Evolutionary conservation across 192 early-diverging fungal genomes (phyloP), one percentile per base, ranked within the genome.

Genomic region (Podila horticola): DNA sequence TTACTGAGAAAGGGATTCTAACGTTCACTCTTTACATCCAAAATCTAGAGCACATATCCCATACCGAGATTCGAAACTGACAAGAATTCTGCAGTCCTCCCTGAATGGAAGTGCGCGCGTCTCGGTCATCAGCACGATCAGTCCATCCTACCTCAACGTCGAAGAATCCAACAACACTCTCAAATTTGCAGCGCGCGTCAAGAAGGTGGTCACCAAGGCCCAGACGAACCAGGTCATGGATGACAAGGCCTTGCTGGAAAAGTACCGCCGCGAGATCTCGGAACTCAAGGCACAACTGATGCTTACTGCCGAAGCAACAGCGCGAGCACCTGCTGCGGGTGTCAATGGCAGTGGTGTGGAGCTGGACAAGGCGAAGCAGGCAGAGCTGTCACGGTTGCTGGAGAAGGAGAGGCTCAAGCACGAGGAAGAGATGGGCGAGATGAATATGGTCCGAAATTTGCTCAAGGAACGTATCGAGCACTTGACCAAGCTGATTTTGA

Each of bases 41-140:
- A 26, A 30, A 38, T 57, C 49, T 64, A 75, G 79, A 26, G 90
- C 88, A 2, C 97, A 98, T 83, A 95, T 99, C 60, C 98, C 98
- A 1, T 99, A 94, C 83, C 94, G 98, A 38, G 98, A 99, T 75
- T 98, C 97, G 0, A 98, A 98, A 69, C 81, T 99, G 51, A 99
- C 98, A 3, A 87, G 98, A 26, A 95, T 99, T 29, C 77, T 99
- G 24, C 97, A 98, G 79, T 88, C 93, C 7, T 97, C 98, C 0
- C 86, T 99, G 6, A 93, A 93, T 9, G 98, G 98, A 45, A 96
- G 94, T 72, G 94, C 97, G 0, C 88, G 91, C 19, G 94, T 97
- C 1, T 90, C 93, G 11, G 95, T 99, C 13, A 95, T 99, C 38
- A 96, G 95, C 73, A 98, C 97, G 0, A 94, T 97, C 66, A 94